Evolutionary conservation across 108 stramenopile genomes (phyloP).

Genomic region (Nitzschia inconspicua): DNA sequence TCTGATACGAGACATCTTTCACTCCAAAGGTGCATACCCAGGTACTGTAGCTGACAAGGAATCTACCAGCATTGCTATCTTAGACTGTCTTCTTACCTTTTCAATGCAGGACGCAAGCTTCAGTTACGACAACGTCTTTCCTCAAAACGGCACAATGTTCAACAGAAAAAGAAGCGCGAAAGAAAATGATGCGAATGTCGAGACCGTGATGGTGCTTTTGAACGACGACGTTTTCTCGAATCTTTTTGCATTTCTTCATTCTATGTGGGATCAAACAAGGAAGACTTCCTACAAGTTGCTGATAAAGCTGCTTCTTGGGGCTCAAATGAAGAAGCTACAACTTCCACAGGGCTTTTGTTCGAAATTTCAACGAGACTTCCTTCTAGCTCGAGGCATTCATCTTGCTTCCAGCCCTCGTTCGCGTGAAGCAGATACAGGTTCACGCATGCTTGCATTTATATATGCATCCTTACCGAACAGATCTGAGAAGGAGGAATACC

Average conservation of each 20-base stretch:
- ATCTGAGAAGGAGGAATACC: not conserved
- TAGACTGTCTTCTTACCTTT: conserved; percentile 34
- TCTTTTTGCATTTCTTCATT: conserved; percentile 42
- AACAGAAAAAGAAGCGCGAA: conserved; percentile 9
- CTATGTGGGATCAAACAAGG: conserved; percentile 56
- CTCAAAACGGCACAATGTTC: conserved; percentile 19
- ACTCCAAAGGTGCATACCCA: conserved; percentile 42
- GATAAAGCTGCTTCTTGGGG: conserved; percentile 14
- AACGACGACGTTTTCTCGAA: conserved; percentile 32
- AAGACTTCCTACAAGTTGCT: conserved; percentile 22
- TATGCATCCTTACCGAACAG: conserved; percentile 10
- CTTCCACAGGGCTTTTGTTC: conserved; percentile 20
- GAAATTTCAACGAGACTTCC: not conserved
- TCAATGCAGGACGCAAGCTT: conserved; percentile 24
- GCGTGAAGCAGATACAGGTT: conserved; percentile 66
- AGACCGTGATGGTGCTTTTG: conserved; percentile 23
- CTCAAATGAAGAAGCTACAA: conserved; percentile 10
- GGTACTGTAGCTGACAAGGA: conserved; percentile 57
- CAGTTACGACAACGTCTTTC: conserved; percentile 9
- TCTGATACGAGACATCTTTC: conserved; percentile 35
- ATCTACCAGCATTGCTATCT: conserved; percentile 27
- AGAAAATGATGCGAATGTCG: conserved; percentile 13
- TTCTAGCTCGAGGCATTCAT: conserved; percentile 35
- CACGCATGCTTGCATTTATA: conserved; percentile 41
- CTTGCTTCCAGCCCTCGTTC: conserved; percentile 61